These are phyloP conservation scores for Phragmites australis DNA, from an alignment of 176 grass and related monocot species.

Conservation along the genomic window DNA sequence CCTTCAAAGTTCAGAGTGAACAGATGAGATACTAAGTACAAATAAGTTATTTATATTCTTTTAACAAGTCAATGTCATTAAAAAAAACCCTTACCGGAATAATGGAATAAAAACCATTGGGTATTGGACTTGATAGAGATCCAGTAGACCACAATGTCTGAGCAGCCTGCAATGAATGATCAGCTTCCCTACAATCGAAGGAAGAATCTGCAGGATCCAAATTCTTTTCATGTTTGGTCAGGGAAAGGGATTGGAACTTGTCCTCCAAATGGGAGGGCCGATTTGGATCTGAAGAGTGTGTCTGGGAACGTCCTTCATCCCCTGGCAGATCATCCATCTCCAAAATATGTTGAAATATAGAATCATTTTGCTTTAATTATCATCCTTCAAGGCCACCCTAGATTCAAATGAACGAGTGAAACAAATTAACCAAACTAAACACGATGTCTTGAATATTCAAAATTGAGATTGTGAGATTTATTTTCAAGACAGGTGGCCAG, in stretches of 20 bases:
- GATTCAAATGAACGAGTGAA: constrained; percentile 22
- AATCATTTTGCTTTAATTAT: constrained; percentile 50
- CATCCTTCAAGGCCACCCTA: constrained; percentile 44
- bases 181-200: constrained; percentile 37
- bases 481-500: background rate
- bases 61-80: constrained; percentile 20
- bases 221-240: constrained; percentile 37
- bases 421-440: background rate
- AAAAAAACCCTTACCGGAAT: constrained; percentile 64
- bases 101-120: constrained; percentile 93
- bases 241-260: constrained; percentile 56
- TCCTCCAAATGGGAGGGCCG: constrained; percentile 53
- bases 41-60: constrained; percentile 24
- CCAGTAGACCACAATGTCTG: constrained; percentile 90
- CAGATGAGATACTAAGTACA: constrained; percentile 8
- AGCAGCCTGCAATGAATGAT: constrained; percentile 52
- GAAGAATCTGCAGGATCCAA: constrained; percentile 38
- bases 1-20: constrained; percentile 58
- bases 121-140: constrained; percentile 65
- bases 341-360: constrained; percentile 44
- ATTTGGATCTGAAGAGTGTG: constrained; percentile 49
- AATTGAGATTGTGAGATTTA: background rate
- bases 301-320: constrained; percentile 54
- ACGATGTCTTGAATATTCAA: background rate
- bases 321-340: constrained; percentile 74